Conservation (phyloP, 192 early-diverging fungal species). For the Entomortierella chlamydospora region DNA sequence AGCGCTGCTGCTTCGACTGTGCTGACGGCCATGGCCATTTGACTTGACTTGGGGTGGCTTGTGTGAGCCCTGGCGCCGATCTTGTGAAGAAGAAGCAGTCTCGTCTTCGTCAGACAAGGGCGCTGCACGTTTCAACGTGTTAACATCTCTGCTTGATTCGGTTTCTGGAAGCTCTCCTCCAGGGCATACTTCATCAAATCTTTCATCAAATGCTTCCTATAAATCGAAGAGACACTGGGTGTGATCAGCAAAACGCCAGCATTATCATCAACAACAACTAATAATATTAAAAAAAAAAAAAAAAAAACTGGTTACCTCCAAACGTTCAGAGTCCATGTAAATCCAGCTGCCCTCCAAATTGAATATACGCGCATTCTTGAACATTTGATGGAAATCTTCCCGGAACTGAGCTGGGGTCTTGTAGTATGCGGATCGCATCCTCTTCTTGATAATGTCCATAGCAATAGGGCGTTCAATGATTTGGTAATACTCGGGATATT, state of each 20-base stretch:
- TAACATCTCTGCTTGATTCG: constrained; percentile 20
- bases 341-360: constrained; percentile 93
- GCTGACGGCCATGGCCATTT: constrained; percentile 35
- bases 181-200: constrained; percentile 56
- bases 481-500: constrained; percentile 92
- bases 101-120: constrained; percentile 48
- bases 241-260: not conserved
- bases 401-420: constrained; percentile 71
- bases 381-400: constrained; percentile 89
- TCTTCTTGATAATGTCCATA: constrained; percentile 85
- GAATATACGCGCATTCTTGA: constrained; percentile 91
- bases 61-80: constrained; percentile 7
- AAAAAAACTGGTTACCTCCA: constrained; percentile 57
- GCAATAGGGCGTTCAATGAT: constrained; percentile 92
- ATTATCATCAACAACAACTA: not conserved
- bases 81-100: constrained; percentile 26
- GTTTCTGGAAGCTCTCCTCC: constrained; percentile 47
- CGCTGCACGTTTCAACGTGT: constrained; percentile 43
- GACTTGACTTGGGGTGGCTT: constrained; percentile 34
- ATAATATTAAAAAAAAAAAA: not conserved
- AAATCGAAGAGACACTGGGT: not conserved
- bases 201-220: constrained; percentile 57
- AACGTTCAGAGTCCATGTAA: constrained; percentile 84
- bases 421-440: constrained; percentile 80
- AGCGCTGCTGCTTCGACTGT: constrained; percentile 45